Conservation (phyloP, 2,329 filamentous ascomycete species). For the Decorospora gaudefroyi region DNA sequence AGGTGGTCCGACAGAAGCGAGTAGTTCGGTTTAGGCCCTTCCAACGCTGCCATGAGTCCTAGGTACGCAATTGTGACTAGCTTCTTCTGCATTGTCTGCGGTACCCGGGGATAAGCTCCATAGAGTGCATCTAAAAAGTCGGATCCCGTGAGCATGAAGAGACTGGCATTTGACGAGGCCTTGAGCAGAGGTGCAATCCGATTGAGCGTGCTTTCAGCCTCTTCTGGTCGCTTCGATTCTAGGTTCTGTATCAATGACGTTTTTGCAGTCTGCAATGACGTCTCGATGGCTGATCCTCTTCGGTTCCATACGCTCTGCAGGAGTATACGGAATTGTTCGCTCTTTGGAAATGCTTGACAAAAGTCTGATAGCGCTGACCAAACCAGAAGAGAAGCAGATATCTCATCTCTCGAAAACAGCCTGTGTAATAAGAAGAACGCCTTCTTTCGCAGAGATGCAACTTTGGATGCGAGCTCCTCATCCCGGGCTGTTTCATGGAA, state of each 20-base stretch:
- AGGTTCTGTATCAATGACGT: slow-evolving; percentile 64
- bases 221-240: slow-evolving; percentile 64
- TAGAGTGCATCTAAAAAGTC: slow-evolving; percentile 83
- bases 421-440: slow-evolving; percentile 68
- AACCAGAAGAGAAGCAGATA: slow-evolving; percentile 58
- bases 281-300: slow-evolving; percentile 57
- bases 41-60: slow-evolving; percentile 71
- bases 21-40: slow-evolving; percentile 68
- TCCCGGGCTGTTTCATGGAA: slow-evolving; percentile 57
- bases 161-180: slow-evolving; percentile 60
- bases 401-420: slow-evolving; percentile 56
- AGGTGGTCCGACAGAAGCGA: slow-evolving; percentile 81
- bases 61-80: slow-evolving; percentile 77
- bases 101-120: slow-evolving; percentile 66
- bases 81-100: slow-evolving; percentile 64
- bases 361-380: slow-evolving; percentile 73
- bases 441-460: slow-evolving; percentile 61
- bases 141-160: slow-evolving; percentile 77
- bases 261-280: slow-evolving; percentile 64
- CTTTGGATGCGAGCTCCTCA: slow-evolving; percentile 44
- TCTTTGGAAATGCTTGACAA: slow-evolving; percentile 68
- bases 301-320: slow-evolving; percentile 59
- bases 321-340: slow-evolving; percentile 57
- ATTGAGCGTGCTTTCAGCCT: slow-evolving; percentile 60
- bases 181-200: slow-evolving; percentile 67